Evolutionary conservation across 345 rosid species (phyloP).

Genomic region (Barbarea vulgaris): DNA sequence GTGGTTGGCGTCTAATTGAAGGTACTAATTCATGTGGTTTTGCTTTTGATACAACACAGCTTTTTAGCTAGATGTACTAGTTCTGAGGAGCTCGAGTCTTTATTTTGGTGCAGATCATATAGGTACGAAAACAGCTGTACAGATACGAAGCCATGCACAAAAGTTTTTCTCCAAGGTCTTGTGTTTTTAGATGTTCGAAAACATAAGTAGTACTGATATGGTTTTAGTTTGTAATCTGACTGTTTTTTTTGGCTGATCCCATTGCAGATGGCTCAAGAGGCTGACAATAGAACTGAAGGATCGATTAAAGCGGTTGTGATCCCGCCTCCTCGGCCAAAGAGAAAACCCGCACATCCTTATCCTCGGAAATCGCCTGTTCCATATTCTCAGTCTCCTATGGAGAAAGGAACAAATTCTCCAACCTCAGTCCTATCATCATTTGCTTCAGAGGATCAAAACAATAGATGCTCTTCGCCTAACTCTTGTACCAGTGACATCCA

Average conservation of each 20-base stretch:
- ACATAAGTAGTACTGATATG: neutral
- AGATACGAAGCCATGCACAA: constrained; percentile 97
- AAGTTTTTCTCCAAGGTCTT: constrained; percentile 90
- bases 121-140: constrained; percentile 89
- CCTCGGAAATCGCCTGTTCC: constrained; percentile 63
- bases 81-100: constrained; percentile 21
- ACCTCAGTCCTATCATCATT: constrained; percentile 59
- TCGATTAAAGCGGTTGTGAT: constrained; percentile 58
- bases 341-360: constrained; percentile 82
- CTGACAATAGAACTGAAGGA: constrained; percentile 37
- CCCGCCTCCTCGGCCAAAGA: constrained; percentile 93
- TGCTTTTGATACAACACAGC: neutral
- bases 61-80: neutral
- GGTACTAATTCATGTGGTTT: constrained; percentile 45
- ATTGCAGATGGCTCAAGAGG: constrained; percentile 63
- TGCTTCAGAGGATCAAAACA: constrained; percentile 52
- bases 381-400: constrained; percentile 44
- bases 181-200: neutral
- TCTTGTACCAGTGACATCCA: constrained; percentile 58
- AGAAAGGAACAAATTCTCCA: constrained; percentile 58
- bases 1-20: constrained; percentile 85
- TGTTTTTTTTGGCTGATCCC: constrained; percentile 2
- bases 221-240: constrained; percentile 10
- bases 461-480: constrained; percentile 58
- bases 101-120: constrained; percentile 64